phyloP scores from a whole-genome alignment of 192 early-diverging fungal genomes.

The Geranomyces michiganensis region DNA sequence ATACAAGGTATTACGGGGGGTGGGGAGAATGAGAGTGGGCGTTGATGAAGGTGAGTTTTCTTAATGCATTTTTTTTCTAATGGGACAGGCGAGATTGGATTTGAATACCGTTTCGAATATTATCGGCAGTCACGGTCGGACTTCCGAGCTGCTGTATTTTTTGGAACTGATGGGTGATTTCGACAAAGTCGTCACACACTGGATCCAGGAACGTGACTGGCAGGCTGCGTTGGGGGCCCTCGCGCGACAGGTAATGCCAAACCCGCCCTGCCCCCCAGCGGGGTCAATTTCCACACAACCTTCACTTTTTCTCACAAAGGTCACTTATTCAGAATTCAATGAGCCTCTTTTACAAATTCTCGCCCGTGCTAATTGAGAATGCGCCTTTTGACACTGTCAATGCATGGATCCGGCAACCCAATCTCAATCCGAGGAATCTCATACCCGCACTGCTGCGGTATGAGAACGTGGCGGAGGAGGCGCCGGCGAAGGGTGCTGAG shows the following conservation, averaged over 20 bases:
- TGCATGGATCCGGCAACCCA: constrained; percentile 82
- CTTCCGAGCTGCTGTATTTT: constrained; percentile 79
- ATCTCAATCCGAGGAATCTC: constrained; percentile 79
- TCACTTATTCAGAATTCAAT: constrained; percentile 55
- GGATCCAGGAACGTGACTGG: constrained; percentile 79
- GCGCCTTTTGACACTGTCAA: constrained; percentile 84
- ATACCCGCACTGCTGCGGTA: constrained; percentile 89
- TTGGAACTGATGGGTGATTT: constrained; percentile 84
- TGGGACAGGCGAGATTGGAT: constrained; percentile 44
- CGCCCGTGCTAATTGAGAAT: constrained; percentile 82
- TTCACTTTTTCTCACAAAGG: neutral
- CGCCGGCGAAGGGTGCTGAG: constrained; percentile 5
- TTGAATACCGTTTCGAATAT: constrained; percentile 74
- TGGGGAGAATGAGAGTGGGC: neutral
- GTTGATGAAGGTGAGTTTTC: neutral
- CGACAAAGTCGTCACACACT: constrained; percentile 83
- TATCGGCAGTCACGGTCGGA: constrained; percentile 83
- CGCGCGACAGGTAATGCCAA: constrained; percentile 69
- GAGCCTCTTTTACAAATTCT: constrained; percentile 88
- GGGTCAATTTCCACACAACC: too few relatives aligned
- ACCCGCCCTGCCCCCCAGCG: too few relatives aligned
- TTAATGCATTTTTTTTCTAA: neutral
- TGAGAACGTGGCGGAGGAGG: constrained; percentile 34
- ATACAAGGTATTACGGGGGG: constrained; percentile 59
- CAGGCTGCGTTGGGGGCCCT: constrained; percentile 76